Conservation (phyloP, 1,139 yeast species). For the Torulaspora globosa region DNA sequence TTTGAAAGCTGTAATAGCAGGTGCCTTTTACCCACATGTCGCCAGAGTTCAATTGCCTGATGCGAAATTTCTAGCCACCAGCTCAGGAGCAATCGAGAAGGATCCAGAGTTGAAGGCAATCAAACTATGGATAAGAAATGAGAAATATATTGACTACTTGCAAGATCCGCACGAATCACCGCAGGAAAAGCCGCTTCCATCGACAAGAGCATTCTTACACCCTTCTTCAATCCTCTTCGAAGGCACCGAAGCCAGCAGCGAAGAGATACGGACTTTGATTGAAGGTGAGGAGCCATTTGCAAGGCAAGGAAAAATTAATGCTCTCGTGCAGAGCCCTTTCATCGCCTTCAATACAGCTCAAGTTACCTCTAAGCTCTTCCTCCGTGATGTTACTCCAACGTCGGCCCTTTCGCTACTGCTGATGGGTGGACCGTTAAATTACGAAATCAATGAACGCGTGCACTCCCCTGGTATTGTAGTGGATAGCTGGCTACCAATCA, state of each 20-base stretch:
- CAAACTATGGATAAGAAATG: slow-evolving; percentile 69
- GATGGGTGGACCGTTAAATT: slow-evolving; percentile 73
- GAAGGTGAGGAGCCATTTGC: slow-evolving; percentile 7
- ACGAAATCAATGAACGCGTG: slow-evolving; percentile 52
- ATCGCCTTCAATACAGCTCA: slow-evolving; percentile 54
- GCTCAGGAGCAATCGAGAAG: slow-evolving; percentile 74
- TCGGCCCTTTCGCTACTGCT: slow-evolving; percentile 64
- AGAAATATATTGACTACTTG: slow-evolving; percentile 41
- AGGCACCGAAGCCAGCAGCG: slow-evolving; percentile 13
- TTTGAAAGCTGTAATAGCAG: slow-evolving; percentile 65
- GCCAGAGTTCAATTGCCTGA: slow-evolving; percentile 81
- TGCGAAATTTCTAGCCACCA: slow-evolving; percentile 63
- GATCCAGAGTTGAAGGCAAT: slow-evolving; percentile 78
- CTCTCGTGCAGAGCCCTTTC: slow-evolving; percentile 47
- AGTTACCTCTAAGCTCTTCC: slow-evolving; percentile 62
- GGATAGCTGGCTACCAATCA: slow-evolving; percentile 76
- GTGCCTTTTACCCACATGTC: slow-evolving; percentile 76
- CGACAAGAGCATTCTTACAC: slow-evolving; percentile 70
- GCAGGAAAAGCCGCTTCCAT: slow-evolving; percentile 41
- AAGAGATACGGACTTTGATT: slow-evolving; percentile 8
- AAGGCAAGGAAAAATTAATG: slow-evolving; percentile 36
- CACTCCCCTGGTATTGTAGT: slow-evolving; percentile 63
- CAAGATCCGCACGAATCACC: slow-evolving; percentile 13
- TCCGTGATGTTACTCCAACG: slow-evolving; percentile 77
- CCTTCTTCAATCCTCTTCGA: slow-evolving; percentile 72